Conservation (phyloP, 495 filamentous ascomycete genomes). For the Choiromyces venosus region DNA sequence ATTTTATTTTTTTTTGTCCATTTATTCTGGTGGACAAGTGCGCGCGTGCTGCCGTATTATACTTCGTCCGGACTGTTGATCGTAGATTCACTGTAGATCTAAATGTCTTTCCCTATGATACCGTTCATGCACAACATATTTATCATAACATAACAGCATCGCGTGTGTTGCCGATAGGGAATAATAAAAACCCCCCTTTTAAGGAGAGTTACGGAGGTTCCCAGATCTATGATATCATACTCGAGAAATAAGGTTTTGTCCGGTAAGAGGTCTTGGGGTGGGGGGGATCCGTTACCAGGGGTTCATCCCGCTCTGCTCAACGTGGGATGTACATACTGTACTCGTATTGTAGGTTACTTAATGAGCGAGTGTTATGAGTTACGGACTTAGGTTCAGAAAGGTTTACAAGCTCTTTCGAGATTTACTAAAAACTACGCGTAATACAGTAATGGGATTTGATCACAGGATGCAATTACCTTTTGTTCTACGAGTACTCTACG, state of each 20-base stretch:
- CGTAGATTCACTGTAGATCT: background rate
- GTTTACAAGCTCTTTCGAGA: too few relatives aligned
- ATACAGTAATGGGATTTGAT: background rate
- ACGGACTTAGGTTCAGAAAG: background rate
- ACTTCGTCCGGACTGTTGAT: background rate
- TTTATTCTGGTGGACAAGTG: too few relatives aligned
- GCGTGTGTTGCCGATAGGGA: background rate
- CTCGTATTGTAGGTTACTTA: background rate
- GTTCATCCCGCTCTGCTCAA: background rate
- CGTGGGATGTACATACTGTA: background rate
- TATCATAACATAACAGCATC: background rate
- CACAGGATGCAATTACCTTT: background rate
- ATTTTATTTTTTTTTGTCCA: background rate
- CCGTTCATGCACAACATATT: background rate
- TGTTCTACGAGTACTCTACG: too few relatives aligned
- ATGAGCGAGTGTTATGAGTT: background rate
- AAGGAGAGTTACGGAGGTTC: background rate
- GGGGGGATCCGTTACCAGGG: background rate
- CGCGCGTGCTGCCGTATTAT: background rate
- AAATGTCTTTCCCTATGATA: background rate
- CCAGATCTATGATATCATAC: background rate
- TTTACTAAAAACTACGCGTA: background rate
- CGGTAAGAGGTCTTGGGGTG: background rate
- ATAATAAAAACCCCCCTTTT: background rate
- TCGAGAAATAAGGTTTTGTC: background rate